Conservation (phyloP, 768 basidiomycete species). For the Candolleomyces aberdarensis region DNA sequence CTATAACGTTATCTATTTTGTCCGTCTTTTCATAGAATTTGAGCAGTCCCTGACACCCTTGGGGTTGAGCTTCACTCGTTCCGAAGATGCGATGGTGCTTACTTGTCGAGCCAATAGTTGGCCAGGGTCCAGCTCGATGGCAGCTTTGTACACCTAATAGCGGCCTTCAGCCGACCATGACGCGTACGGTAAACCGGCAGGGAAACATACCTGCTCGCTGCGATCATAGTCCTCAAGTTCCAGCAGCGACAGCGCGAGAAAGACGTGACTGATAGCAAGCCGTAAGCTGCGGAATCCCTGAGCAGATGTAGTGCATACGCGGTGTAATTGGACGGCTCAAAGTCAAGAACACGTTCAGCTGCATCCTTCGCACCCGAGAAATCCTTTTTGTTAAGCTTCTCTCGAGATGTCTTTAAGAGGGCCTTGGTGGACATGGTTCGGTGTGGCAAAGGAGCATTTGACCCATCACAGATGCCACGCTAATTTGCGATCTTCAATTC, state of each 20-base stretch:
- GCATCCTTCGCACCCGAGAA: conserved; percentile 64
- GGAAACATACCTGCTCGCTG: conserved; percentile 79
- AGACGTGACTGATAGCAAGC: conserved; percentile 62
- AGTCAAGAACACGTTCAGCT: conserved; percentile 63
- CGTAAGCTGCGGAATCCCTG: neutral
- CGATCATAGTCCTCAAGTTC: conserved; percentile 68
- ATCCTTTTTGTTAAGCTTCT: conserved; percentile 73
- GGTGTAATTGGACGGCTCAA: conserved; percentile 82
- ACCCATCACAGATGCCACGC: too few species aligned
- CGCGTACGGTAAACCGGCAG: neutral
- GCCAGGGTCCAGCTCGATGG: conserved; percentile 63
- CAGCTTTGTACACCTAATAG: conserved; percentile 71
- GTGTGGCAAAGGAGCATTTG: conserved; percentile 51
- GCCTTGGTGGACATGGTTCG: conserved; percentile 32
- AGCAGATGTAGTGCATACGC: conserved; percentile 53
- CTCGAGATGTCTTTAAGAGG: conserved; percentile 70
- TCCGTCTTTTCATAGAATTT: conserved; percentile 66
- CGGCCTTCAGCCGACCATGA: conserved; percentile 7
- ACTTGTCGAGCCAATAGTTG: conserved; percentile 88
- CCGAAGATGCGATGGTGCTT: conserved; percentile 18
- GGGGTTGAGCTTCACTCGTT: conserved; percentile 5
- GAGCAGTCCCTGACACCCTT: conserved; percentile 56
- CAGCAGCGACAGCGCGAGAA: conserved; percentile 74
- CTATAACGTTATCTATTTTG: conserved; percentile 55
- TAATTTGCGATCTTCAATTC: neutral